A percentile compares a stretch with the other conserved stretches of the same genome.
These are phyloP conservation scores for Xylaria sp. DNA, from an alignment of 2,329 filamentous ascomycete species.

Conservation along the genomic window DNA sequence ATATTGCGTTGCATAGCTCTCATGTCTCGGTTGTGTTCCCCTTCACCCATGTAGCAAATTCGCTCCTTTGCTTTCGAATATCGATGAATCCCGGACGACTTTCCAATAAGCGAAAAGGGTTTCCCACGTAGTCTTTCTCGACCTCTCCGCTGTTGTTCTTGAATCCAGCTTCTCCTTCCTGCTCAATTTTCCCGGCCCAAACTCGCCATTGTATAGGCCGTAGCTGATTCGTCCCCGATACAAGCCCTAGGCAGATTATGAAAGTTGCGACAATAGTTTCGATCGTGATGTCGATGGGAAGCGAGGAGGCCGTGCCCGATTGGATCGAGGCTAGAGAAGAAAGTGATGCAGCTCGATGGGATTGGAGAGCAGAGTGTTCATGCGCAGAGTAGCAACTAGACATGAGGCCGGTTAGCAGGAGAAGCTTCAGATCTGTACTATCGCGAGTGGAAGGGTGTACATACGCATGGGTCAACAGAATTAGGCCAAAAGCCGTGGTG, in stretches of 20 bases:
- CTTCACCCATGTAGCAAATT: conserved; percentile 81
- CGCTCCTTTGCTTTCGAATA: conserved; percentile 81
- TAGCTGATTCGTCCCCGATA: conserved; percentile 79
- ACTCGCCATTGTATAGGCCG: conserved; percentile 86
- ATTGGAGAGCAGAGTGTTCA: conserved; percentile 83
- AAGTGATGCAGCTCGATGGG: conserved; percentile 62
- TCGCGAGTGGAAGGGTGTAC: conserved; percentile 49
- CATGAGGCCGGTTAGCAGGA: conserved; percentile 31
- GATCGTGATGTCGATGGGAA: conserved; percentile 87
- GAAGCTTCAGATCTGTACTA: conserved; percentile 7
- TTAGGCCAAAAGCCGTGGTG: conserved; percentile 77
- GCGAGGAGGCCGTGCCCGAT: conserved; percentile 56
- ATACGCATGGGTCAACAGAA: conserved; percentile 90
- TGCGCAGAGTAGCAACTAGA: conserved; percentile 93
- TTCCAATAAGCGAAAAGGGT: conserved; percentile 84
- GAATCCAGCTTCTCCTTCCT: conserved; percentile 73
- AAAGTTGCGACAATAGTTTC: conserved; percentile 86
- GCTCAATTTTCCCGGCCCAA: conserved; percentile 87
- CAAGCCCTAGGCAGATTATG: conserved; percentile 84
- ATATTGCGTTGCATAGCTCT: background rate
- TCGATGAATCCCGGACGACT: conserved; percentile 87
- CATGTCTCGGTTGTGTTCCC: conserved; percentile 41
- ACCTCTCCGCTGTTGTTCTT: conserved; percentile 69
- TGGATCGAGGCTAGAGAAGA: conserved; percentile 58
- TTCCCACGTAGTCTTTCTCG: conserved; percentile 76